Base-by-base conservation (phyloP, 2,329 filamentous ascomycete genomes). In the Cryphonectria carpinicola region DNA sequence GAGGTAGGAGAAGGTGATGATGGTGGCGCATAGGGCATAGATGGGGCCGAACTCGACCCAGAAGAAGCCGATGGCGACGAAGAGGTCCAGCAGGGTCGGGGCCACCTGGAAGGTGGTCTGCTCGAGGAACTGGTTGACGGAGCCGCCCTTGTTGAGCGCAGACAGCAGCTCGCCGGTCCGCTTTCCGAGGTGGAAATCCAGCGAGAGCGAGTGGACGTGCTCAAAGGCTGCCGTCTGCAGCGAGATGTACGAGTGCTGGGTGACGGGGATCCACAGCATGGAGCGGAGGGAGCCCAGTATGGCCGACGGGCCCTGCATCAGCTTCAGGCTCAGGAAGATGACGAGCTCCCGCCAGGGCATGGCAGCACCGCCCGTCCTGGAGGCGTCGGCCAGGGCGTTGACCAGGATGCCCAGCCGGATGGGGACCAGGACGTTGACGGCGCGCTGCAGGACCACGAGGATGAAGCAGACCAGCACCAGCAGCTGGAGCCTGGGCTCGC, bases 151-250 rank as follows among this genome's bases (percentile, higher is more conserved):
- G 83, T 96, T 97, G 74, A 99, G 86, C 0, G 96, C 96, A 19
- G 95, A 98, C 22, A 98, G 84, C 13, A 99, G 94, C 81, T 99
- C 96, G 73, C 96, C 96, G 0, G 96, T 99, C 78, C 95, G 93
- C 82, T 99, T 99, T 67, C 94, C 94, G 3, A 98, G 88, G 79
- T 99, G 96, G 78, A 99, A 99, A 79, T 98, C 96, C 74, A 98
- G 87, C 80, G 95, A 98, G 46, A 99, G 89, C 66, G 92, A 92
- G 81, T 99, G 96, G 32, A 99, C 96, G 79, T 99, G 96, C 82
- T 98, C 95, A 79, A 99, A 99, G 14, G 95, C 94, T 22, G 96
- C 95, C 1, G 96, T 96, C 7, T 95, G 97, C 71, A 99, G 87
- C 74, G 96, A 94, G 77, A 94, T 92, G 81, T 98, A 99, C 0